Evolutionary conservation across 345 rosid genomes (phyloP).

Genomic region (Gossypium stocksii): DNA sequence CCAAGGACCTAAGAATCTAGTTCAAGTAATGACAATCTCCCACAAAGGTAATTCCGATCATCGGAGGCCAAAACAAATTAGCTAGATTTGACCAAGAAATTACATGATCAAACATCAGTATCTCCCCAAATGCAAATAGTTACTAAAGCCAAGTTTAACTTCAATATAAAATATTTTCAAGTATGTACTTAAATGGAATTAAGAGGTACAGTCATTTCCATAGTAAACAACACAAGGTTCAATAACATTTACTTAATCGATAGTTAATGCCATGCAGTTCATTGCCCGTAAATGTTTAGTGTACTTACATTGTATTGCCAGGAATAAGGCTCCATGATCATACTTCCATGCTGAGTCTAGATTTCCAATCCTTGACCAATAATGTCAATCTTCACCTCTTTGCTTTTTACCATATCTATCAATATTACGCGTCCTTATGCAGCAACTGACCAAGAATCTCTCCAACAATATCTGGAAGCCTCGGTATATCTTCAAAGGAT

Average conservation of each 20-base stretch:
- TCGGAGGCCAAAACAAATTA: background rate
- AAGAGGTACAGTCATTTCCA: constrained; percentile 9
- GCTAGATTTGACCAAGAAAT: background rate
- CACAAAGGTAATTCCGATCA: background rate
- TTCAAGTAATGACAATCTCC: background rate
- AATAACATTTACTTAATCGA: background rate
- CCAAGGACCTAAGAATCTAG: background rate
- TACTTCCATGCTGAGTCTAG: background rate
- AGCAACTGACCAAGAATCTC: background rate
- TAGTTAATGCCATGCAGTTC: background rate
- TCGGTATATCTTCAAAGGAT: background rate
- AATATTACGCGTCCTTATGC: background rate
- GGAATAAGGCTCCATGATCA: background rate
- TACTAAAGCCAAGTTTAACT: background rate
- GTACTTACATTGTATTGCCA: background rate
- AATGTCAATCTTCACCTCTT: background rate
- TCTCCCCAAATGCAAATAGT: background rate
- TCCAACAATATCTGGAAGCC: constrained; percentile 1
- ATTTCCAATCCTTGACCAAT: background rate
- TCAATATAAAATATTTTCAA: background rate
- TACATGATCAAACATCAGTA: background rate
- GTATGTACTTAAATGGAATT: background rate
- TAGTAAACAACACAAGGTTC: background rate
- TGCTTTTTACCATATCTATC: background rate
- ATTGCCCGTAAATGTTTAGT: background rate